A percentile compares a stretch with the other conserved stretches of the same genome.
Evolutionary conservation across 2,329 filamentous ascomycete species (phyloP).

Genomic region (Cercospora nicotianae): DNA sequence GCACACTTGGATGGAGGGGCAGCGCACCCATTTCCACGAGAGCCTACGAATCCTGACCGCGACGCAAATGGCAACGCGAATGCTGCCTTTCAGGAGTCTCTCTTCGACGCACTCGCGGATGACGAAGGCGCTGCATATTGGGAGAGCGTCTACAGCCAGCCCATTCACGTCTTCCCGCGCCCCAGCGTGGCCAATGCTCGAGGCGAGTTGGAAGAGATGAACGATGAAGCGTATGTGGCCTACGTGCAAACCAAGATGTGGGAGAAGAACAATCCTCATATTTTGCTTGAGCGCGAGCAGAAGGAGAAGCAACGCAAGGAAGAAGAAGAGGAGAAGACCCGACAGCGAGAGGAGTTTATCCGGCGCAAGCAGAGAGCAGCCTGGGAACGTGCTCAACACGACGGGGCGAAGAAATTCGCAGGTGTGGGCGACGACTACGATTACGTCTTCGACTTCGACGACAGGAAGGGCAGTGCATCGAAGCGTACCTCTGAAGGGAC

Average conservation of each 20-base stretch:
- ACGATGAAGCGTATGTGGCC: constrained; percentile 84
- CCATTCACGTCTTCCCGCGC: constrained; percentile 82
- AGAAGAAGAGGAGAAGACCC: constrained; percentile 46
- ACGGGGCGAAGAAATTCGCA: constrained; percentile 43
- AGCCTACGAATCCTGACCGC: constrained; percentile 29
- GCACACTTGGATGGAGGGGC: constrained; percentile 13
- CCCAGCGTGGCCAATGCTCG: constrained; percentile 54
- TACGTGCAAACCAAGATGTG: constrained; percentile 90
- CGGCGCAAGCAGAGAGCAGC: constrained; percentile 41
- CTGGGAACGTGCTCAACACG: constrained; percentile 35
- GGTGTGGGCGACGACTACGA: constrained; percentile 50
- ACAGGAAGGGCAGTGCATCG: constrained; percentile 14
- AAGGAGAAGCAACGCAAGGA: constrained; percentile 55
- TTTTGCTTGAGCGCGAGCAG: constrained; percentile 72
- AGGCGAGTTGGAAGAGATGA: constrained; percentile 76
- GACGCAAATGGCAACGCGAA: constrained; percentile 59
- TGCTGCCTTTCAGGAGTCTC: constrained; percentile 82
- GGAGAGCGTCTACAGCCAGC: constrained; percentile 95
- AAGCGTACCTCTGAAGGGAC: constrained; percentile 9
- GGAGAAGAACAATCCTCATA: constrained; percentile 85
- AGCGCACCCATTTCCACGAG: constrained; percentile 39
- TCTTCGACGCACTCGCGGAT: constrained; percentile 95
- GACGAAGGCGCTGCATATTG: constrained; percentile 95
- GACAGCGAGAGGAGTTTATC: constrained; percentile 43
- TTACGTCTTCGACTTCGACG: constrained; percentile 28